These are phyloP conservation scores for Botryotinia calthae DNA, from an alignment of 2,329 filamentous ascomycete species.

Conservation along the genomic window DNA sequence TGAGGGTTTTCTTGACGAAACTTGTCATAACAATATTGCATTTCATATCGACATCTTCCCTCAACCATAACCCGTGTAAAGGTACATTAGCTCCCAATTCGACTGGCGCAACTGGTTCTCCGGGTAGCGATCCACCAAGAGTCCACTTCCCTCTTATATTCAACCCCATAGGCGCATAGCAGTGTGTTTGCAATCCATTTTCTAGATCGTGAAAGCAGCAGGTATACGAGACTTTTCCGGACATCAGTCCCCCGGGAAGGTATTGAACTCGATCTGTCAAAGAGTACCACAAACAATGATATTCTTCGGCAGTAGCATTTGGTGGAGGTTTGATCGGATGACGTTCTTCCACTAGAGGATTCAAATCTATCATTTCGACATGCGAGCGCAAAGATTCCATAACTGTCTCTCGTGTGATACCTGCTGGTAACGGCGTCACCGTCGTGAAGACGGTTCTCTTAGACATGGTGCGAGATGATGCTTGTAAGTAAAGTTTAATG, in stretches of 20 bases:
- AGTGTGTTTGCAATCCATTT: slow-evolving; percentile 75
- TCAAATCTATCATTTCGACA: slow-evolving; percentile 76
- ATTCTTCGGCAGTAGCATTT: slow-evolving; percentile 68
- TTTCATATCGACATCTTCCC: slow-evolving; percentile 81
- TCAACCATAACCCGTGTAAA: slow-evolving; percentile 68
- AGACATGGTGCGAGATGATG: slow-evolving; percentile 29
- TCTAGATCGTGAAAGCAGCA: slow-evolving; percentile 75
- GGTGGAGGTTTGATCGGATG: slow-evolving; percentile 65
- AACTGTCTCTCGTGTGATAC: slow-evolving; percentile 67
- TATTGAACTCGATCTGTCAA: slow-evolving; percentile 76
- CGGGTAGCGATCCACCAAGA: slow-evolving; percentile 67
- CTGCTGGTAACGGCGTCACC: slow-evolving; percentile 71
- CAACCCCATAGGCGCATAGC: slow-evolving; percentile 77
- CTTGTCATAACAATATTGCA: slow-evolving; percentile 73
- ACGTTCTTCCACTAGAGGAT: slow-evolving; percentile 59
- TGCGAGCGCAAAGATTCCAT: slow-evolving; percentile 76
- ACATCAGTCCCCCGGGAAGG: slow-evolving; percentile 61
- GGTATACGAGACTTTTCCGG: slow-evolving; percentile 71
- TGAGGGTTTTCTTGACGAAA: slow-evolving; percentile 81
- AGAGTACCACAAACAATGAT: slow-evolving; percentile 71
- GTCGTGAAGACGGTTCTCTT: slow-evolving; percentile 64
- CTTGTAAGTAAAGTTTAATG: not conserved
- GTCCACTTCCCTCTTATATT: slow-evolving; percentile 78
- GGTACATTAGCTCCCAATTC: slow-evolving; percentile 68
- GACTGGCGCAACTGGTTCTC: slow-evolving; percentile 62